Percentiles rank a stretch among this genome's conserved stretches.
These are phyloP conservation scores for Candida glaebosa DNA, from an alignment of 805 yeast species.

Conservation along the genomic window DNA sequence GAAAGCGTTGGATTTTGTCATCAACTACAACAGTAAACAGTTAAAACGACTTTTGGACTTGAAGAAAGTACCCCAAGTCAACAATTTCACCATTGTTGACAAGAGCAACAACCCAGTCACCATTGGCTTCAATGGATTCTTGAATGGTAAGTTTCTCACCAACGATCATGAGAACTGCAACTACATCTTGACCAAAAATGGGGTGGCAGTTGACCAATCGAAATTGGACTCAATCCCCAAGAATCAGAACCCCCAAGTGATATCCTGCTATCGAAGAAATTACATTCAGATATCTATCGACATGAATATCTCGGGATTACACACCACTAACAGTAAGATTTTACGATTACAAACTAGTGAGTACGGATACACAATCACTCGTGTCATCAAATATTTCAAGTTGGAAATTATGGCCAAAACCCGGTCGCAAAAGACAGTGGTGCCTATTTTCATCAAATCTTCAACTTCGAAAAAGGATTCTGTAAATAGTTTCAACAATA, in stretches of 20 bases:
- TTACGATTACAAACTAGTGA: slow-evolving; percentile 31
- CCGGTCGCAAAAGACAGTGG: slow-evolving; percentile 25
- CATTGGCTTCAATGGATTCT: slow-evolving; percentile 31
- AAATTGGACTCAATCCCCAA: background rate
- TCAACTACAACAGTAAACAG: slow-evolving; percentile 26
- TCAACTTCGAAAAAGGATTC: slow-evolving; percentile 10
- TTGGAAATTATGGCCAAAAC: slow-evolving; percentile 36
- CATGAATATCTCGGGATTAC: slow-evolving; percentile 26
- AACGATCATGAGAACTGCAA: slow-evolving; percentile 38
- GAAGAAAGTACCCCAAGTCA: slow-evolving; percentile 13
- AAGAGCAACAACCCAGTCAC: slow-evolving; percentile 22
- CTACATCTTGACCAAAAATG: slow-evolving; percentile 19
- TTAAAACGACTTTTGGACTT: slow-evolving; percentile 28
- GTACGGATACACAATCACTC: slow-evolving; percentile 33
- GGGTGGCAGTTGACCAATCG: background rate
- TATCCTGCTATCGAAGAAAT: slow-evolving; percentile 45
- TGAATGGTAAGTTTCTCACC: slow-evolving; percentile 41
- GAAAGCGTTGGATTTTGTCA: slow-evolving; percentile 14
- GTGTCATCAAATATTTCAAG: slow-evolving; percentile 35
- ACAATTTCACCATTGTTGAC: slow-evolving; percentile 27
- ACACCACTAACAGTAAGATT: slow-evolving; percentile 19
- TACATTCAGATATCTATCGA: slow-evolving; percentile 33
- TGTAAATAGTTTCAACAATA: slow-evolving; percentile 3
- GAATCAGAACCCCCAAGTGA: slow-evolving; percentile 31
- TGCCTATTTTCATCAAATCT: slow-evolving; percentile 27